A percentile compares a stretch with the other conserved stretches of the same genome.
Conservation (phyloP, 2,329 filamentous ascomycete genomes). For the Sporothrix humicola region DNA sequence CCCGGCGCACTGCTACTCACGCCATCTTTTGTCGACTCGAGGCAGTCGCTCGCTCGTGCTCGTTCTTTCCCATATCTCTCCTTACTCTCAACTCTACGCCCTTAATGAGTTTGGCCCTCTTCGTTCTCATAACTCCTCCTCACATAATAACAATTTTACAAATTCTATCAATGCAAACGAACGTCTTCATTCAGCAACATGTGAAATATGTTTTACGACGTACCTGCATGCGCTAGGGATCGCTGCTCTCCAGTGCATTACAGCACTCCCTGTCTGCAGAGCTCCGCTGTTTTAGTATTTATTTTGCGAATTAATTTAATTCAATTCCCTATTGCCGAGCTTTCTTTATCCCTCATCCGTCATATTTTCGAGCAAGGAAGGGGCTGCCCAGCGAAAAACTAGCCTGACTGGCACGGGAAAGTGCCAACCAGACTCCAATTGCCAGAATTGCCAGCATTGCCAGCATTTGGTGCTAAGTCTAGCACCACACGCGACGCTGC, state of each 20-base stretch:
- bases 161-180: too few relatives aligned
- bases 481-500: constrained; percentile 21
- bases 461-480: too few relatives aligned
- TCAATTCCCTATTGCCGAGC: constrained; percentile 38
- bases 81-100: not conserved
- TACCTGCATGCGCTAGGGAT: not conserved
- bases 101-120: too few relatives aligned
- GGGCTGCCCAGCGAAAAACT: constrained; percentile 15
- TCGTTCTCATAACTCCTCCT: too few relatives aligned
- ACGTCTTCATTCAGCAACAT: not conserved
- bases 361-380: constrained; percentile 35
- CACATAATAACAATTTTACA: too few relatives aligned
- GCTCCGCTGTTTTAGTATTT: constrained; percentile 26
- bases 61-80: not conserved
- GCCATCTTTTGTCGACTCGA: not conserved
- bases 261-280: not conserved
- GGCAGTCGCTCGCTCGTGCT: not conserved
- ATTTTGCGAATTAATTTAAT: constrained; percentile 36
- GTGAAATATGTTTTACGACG: not conserved
- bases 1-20: not conserved
- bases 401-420: constrained; percentile 19
- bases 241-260: not conserved
- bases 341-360: constrained; percentile 43
- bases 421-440: not conserved
- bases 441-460: not conserved